phyloP scores from a whole-genome alignment of 1,139 yeast genomes.

The Suhomyces anneliseae region DNA sequence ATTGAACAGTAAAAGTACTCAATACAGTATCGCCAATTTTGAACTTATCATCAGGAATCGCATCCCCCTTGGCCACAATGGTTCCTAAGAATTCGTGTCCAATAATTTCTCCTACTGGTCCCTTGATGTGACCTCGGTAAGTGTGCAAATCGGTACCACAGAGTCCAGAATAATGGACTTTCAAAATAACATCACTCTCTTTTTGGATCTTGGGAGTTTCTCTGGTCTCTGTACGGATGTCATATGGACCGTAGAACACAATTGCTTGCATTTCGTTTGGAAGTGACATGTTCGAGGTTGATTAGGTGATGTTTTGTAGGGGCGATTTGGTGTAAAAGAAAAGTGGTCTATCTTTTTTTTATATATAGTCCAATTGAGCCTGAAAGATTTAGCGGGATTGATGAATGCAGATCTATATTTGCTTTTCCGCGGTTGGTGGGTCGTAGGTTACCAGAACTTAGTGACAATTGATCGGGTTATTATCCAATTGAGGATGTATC shows the following conservation, averaged over 20 bases:
- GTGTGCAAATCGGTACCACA: conserved; percentile 66
- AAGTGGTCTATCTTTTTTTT: no score
- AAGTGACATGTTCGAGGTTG: conserved; percentile 1
- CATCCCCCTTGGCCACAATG: conserved; percentile 38
- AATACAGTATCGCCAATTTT: conserved; percentile 47
- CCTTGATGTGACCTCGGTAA: conserved; percentile 55
- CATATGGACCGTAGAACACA: conserved; percentile 51
- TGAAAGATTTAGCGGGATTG: no score
- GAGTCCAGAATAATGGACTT: conserved; percentile 54
- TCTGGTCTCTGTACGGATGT: conserved; percentile 43
- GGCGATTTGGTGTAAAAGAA: neutral
- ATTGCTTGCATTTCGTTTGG: conserved; percentile 52
- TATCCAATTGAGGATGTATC: neutral
- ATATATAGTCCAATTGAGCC: no score
- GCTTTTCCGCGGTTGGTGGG: no score
- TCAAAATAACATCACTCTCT: conserved; percentile 51
- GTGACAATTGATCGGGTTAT: neutral
- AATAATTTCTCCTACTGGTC: conserved; percentile 42
- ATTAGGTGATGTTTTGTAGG: conserved; percentile 1
- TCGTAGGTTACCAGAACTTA: no score
- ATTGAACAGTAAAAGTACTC: conserved; percentile 54
- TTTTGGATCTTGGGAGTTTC: conserved; percentile 43
- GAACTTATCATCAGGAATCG: conserved; percentile 30
- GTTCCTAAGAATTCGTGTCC: conserved; percentile 55
- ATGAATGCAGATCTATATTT: no score